Evolutionary conservation across 2,329 filamentous ascomycete species (phyloP).

Genomic region (Tolypocladium nubicola): DNA sequence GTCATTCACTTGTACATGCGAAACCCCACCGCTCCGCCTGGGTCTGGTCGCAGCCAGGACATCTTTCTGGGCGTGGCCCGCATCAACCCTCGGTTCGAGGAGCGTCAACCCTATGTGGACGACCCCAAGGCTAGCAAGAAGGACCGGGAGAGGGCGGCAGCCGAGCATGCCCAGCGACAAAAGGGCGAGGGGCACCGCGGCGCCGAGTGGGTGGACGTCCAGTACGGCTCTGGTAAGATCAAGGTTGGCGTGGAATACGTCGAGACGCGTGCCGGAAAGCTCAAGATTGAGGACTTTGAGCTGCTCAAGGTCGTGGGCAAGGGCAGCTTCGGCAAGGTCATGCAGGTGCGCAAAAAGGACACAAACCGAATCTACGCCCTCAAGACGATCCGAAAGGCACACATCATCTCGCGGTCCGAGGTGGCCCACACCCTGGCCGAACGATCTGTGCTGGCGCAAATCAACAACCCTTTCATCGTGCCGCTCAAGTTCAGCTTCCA

Average conservation of each 20-base stretch:
- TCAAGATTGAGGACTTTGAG: conserved; percentile 95
- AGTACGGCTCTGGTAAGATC: conserved; percentile 81
- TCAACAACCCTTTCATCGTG: conserved; percentile 99
- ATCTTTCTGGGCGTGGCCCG: conserved; percentile 90
- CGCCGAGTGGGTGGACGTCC: conserved; percentile 80
- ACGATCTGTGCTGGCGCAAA: conserved; percentile 95
- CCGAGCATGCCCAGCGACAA: conserved; percentile 49
- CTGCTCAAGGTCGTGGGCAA: conserved; percentile 96
- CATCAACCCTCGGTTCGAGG: conserved; percentile 87
- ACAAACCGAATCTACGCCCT: conserved; percentile 95
- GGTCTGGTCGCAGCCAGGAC: conserved; percentile 83
- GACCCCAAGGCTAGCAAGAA: conserved; percentile 81
- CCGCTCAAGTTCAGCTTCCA: conserved; percentile 99
- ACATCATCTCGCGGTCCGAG: conserved; percentile 97
- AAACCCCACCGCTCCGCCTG: conserved; percentile 78
- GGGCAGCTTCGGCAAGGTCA: conserved; percentile 97
- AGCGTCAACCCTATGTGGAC: conserved; percentile 58
- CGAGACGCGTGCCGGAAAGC: conserved; percentile 77
- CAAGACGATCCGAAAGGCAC: conserved; percentile 98
- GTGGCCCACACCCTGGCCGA: conserved; percentile 95
- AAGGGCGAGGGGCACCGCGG: conserved; percentile 52
- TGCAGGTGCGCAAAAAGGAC: conserved; percentile 98
- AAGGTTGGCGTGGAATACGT: conserved; percentile 92
- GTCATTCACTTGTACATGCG: conserved; percentile 88
- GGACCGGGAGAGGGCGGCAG: conserved; percentile 67